Percentiles rank a stretch among this genome's conserved stretches.
Conservation (phyloP, 2,329 filamentous ascomycete species). For the Penicillium sp. region DNA sequence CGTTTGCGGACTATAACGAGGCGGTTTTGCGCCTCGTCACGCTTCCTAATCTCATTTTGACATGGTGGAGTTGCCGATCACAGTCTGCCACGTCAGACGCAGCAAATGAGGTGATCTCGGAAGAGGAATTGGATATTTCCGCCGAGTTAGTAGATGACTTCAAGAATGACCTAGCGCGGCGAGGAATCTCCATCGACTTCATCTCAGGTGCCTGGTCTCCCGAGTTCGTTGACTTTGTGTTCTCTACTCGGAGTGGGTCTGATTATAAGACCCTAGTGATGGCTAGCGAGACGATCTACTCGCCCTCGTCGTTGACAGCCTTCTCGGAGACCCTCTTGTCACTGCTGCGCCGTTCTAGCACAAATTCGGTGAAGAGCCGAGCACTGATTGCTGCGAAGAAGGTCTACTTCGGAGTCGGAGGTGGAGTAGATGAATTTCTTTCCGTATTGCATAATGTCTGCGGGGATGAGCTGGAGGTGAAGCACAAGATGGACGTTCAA, state of each 20-base stretch:
- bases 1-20: conserved; percentile 59
- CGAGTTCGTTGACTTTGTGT: conserved; percentile 42
- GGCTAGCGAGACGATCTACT: conserved; percentile 63
- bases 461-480: conserved; percentile 26
- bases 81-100: conserved; percentile 1
- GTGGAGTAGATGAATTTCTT: conserved; percentile 58
- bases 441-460: conserved; percentile 28
- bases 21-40: conserved; percentile 58
- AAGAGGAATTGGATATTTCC: conserved; percentile 47
- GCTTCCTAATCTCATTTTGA: conserved; percentile 57
- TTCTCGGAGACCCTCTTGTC: conserved; percentile 54
- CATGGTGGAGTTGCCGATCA: conserved; percentile 42
- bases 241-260: conserved; percentile 29
- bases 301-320: conserved; percentile 49
- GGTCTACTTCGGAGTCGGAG: conserved; percentile 64
- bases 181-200: conserved; percentile 50
- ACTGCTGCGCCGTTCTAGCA: conserved; percentile 44
- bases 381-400: conserved; percentile 60
- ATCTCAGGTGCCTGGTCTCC: conserved; percentile 59
- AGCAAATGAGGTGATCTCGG: conserved; percentile 8
- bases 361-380: conserved; percentile 30
- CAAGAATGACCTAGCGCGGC: conserved; percentile 37
- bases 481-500: conserved; percentile 35
- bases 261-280: conserved; percentile 49
- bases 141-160: conserved; percentile 47